These are phyloP conservation scores for Rheum nobile DNA, from an alignment of 148 eudicot species.

Conservation along the genomic window DNA sequence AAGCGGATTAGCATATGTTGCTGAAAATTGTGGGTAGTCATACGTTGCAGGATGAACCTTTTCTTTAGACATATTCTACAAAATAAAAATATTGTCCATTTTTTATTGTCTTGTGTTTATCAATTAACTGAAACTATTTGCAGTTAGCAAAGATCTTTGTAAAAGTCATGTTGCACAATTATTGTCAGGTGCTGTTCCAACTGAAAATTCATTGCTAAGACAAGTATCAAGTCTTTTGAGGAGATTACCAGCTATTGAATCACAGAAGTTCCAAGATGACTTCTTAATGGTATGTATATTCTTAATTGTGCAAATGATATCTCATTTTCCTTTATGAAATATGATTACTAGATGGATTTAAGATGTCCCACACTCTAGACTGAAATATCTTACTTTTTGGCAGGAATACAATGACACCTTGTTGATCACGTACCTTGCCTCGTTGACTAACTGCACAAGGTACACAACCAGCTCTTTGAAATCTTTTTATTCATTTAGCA, in stretches of 20 bases:
- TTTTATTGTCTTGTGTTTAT: neutral
- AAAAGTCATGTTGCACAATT: neutral
- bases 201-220: conserved; percentile 57
- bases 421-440: conserved; percentile 73
- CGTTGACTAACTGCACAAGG: conserved; percentile 92
- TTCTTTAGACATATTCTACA: neutral
- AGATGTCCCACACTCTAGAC: neutral
- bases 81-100: neutral
- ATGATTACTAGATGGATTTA: neutral
- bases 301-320: neutral
- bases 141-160: neutral
- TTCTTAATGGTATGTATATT: conserved; percentile 62
- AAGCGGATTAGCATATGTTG: neutral
- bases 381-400: conserved; percentile 10
- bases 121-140: neutral
- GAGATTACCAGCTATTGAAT: conserved; percentile 92
- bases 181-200: conserved; percentile 59
- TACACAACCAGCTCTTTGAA: conserved; percentile 17
- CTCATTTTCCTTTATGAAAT: neutral
- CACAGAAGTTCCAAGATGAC: conserved; percentile 81
- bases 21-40: neutral
- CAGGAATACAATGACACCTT: conserved; percentile 95
- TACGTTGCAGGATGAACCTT: neutral
- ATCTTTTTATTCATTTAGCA: neutral
- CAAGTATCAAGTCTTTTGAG: conserved; percentile 93